Base-by-base conservation (phyloP, 2,329 filamentous ascomycete species). In the Phoma sp. region DNA sequence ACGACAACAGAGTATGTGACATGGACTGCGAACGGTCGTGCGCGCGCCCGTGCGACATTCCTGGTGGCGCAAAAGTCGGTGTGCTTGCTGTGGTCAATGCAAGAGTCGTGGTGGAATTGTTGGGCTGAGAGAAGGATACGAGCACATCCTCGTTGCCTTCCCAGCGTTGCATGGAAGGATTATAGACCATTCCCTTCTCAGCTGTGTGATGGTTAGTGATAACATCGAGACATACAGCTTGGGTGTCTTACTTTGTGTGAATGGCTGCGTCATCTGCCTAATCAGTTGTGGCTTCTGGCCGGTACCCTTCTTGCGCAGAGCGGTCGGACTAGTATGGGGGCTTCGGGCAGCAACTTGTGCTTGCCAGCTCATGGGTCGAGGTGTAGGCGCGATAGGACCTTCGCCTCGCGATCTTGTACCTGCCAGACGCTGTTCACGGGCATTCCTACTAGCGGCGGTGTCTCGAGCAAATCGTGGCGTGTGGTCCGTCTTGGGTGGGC, bases 141-240 rank as follows among this genome's bases (percentile, higher is more conserved):
- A 96, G 80, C 28, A 84, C 89, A 65, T 92, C 93, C 73, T 99
- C 95, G 67, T 99, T 99, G 46, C 95, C 95, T 80, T 99, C 95
- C 95, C 95, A 99, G 42, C 87, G 84, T 69, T 88, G 95, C 7
- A 91, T 90, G 23, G 84, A 81, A 6, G 95, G 91, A 69, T 99
- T 98, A 74, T 96, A 99, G 48, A 87, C 88, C 95, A 99, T 99
- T 60, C 93, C 95, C 75, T 96, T 95, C 56, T 96, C 84, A 68
- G 88, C 91, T 93, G 64, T 33, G 48, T 40, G 65, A 57, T 40
- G 46, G 57, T 62, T 47, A 61, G 52, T 47, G n/a, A 34, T n/a
- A 37, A 26, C 50, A 38, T 23, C 21, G 36, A 40, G 23, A 59
- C 40, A 42, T 42, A 21, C 38, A 45, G 29, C 12, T 25, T 7